phyloP scores from a whole-genome alignment of 345 rosid genomes.

The Salix udensis region DNA sequence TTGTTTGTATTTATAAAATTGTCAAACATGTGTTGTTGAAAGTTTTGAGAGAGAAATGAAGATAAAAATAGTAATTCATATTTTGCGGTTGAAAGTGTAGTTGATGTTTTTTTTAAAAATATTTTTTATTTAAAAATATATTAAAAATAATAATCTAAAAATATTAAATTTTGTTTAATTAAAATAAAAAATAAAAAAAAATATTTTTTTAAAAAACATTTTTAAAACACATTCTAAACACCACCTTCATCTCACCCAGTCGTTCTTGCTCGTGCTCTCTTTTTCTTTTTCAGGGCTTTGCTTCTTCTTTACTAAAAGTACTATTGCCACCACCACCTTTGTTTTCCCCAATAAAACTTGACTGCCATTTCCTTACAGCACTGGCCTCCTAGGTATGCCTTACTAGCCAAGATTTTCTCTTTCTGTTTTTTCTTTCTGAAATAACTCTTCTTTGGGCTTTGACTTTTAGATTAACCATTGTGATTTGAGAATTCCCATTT shows the following conservation, averaged over 20 bases:
- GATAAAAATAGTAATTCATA: not conserved
- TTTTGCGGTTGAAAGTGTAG: too few species aligned
- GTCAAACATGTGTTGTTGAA: not conserved
- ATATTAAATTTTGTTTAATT: too few species aligned
- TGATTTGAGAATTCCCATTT: conserved; percentile 16
- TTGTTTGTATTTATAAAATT: not conserved
- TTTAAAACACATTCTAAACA: too few species aligned
- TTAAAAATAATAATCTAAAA: too few species aligned
- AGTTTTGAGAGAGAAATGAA: not conserved
- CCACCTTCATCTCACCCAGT: conserved; percentile 21
- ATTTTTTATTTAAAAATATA: too few species aligned
- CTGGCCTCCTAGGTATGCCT: conserved; percentile 28
- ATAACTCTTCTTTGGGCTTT: not conserved
- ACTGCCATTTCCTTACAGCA: conserved; percentile 15
- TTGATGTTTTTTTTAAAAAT: too few species aligned
- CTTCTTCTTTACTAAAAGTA: conserved; percentile 47
- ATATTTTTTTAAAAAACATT: too few species aligned
- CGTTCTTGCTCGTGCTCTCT: not conserved
- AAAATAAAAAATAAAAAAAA: too few species aligned
- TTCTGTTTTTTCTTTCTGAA: not conserved
- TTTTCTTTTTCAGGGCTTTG: conserved; percentile 16
- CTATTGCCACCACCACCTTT: conserved; percentile 15
- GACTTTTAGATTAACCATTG: conserved; percentile 6
- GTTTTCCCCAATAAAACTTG: conserved; percentile 22
- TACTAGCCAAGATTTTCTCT: conserved; percentile 2